Evolutionary conservation across 805 yeast species (phyloP).

Genomic region (Tanozyma kutaoensis): DNA sequence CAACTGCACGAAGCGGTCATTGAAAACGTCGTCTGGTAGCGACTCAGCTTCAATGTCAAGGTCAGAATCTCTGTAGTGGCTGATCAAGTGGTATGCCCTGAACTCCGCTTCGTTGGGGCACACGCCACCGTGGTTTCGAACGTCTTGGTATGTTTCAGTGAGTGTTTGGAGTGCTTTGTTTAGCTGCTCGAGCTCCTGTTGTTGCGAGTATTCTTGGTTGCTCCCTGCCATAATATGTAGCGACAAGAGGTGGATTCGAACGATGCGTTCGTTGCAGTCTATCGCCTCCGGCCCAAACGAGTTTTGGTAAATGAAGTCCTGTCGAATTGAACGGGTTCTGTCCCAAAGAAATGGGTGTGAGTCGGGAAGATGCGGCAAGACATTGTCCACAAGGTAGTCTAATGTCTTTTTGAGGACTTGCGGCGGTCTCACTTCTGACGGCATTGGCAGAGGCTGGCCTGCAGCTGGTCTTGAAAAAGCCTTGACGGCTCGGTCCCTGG

Average conservation of each 20-base stretch:
- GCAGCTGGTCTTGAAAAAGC: constrained; percentile 96
- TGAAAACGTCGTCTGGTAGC: constrained; percentile 44
- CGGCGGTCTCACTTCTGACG: constrained; percentile 96
- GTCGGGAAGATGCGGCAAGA: constrained; percentile 60
- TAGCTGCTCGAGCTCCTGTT: constrained; percentile 91
- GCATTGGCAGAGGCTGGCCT: constrained; percentile 95
- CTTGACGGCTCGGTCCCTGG: constrained; percentile 57
- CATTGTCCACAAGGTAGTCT: constrained; percentile 52
- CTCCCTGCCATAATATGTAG: constrained; percentile 77
- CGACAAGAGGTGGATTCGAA: constrained; percentile 71
- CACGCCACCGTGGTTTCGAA: constrained; percentile 50
- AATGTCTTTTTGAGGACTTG: constrained; percentile 52
- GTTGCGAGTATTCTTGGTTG: constrained; percentile 66
- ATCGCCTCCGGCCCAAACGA: constrained; percentile 89
- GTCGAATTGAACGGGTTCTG: constrained; percentile 90
- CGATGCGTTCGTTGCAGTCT: constrained; percentile 85
- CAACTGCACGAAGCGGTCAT: constrained; percentile 45
- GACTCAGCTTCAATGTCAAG: constrained; percentile 62
- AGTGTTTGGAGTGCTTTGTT: constrained; percentile 84
- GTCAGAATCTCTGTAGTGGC: constrained; percentile 77
- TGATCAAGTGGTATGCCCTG: constrained; percentile 71
- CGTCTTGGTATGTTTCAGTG: constrained; percentile 76
- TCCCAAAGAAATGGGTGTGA: constrained; percentile 93
- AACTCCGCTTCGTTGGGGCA: constrained; percentile 88
- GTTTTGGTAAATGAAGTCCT: constrained; percentile 93